Conservation (phyloP, 1,284 basidiomycete species). For the Cryptococcus jaspeensis region DNA sequence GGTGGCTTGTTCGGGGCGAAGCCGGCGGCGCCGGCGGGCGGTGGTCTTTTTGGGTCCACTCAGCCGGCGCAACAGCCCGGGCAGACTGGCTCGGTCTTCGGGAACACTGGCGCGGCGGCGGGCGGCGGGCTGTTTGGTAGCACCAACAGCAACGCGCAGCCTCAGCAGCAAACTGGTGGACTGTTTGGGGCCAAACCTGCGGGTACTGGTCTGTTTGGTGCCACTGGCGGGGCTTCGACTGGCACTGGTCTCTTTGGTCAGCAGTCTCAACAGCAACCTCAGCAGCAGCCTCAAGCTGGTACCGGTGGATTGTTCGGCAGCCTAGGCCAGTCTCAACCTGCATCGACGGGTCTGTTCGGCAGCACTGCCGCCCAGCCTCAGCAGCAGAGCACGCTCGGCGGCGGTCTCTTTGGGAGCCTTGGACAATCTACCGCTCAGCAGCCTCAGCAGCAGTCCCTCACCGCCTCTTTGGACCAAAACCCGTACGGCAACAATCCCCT, state of each 20-base stretch:
- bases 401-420: conserved; percentile 34
- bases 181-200: conserved; percentile 27
- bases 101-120: too few species aligned
- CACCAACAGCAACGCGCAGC: conserved; percentile 23
- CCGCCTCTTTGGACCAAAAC: conserved; percentile 79
- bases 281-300: conserved; percentile 11
- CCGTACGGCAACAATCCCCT: conserved; percentile 78
- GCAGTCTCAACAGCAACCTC: conserved; percentile 24
- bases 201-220: conserved; percentile 28
- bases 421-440: conserved; percentile 40
- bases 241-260: conserved; percentile 45
- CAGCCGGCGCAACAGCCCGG: conserved; percentile 25
- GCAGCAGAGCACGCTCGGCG: conserved; percentile 24
- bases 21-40: conserved; percentile 22
- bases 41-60: conserved; percentile 49
- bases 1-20: conserved; percentile 57
- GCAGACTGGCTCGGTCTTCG: conserved; percentile 5
- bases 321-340: conserved; percentile 32
- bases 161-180: conserved; percentile 31
- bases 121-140: conserved; percentile 53
- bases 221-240: not conserved
- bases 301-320: conserved; percentile 55
- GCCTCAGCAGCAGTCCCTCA: conserved; percentile 57
- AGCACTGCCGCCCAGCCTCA: conserved; percentile 40
- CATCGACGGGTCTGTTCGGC: conserved; percentile 53